Conservation (phyloP, 805 yeast genomes). For the Myxozyma neglecta region DNA sequence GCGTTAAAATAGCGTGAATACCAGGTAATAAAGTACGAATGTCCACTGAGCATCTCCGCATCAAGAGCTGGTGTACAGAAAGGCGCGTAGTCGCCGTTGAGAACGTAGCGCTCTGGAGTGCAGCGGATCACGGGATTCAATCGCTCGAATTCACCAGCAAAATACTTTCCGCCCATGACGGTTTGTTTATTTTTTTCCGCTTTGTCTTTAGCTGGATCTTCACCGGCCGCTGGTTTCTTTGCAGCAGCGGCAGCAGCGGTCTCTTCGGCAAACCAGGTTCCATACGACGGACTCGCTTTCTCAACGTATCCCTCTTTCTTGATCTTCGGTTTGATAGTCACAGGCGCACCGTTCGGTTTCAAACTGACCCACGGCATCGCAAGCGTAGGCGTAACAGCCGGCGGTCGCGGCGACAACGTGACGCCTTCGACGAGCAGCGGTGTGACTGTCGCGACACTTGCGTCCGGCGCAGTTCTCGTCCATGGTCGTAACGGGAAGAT, state of each 20-base stretch:
- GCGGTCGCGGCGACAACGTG: conserved; percentile 57
- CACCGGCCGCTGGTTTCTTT: background rate
- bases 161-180: conserved; percentile 19
- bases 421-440: conserved; percentile 67
- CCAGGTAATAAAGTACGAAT: conserved; percentile 80
- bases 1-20: conserved; percentile 62
- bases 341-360: conserved; percentile 74
- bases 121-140: conserved; percentile 82
- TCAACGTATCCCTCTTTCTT: conserved; percentile 64
- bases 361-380: conserved; percentile 80
- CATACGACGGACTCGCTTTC: conserved; percentile 67
- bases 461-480: conserved; percentile 33
- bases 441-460: conserved; percentile 54
- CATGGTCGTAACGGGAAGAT: conserved; percentile 27
- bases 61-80: conserved; percentile 79
- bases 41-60: conserved; percentile 54
- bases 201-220: background rate
- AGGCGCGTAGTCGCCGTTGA: conserved; percentile 62
- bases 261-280: conserved; percentile 61
- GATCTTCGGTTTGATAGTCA: conserved; percentile 72
- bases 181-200: background rate
- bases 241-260: conserved; percentile 45
- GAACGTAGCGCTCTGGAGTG: conserved; percentile 70
- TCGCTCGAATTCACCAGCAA: conserved; percentile 42
- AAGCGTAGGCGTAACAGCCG: conserved; percentile 47